Percentiles rank a stretch among this genome's conserved stretches.
These are phyloP conservation scores for Abrus precatorius DNA, from an alignment of 306 rosid genomes.

Conservation along the genomic window DNA sequence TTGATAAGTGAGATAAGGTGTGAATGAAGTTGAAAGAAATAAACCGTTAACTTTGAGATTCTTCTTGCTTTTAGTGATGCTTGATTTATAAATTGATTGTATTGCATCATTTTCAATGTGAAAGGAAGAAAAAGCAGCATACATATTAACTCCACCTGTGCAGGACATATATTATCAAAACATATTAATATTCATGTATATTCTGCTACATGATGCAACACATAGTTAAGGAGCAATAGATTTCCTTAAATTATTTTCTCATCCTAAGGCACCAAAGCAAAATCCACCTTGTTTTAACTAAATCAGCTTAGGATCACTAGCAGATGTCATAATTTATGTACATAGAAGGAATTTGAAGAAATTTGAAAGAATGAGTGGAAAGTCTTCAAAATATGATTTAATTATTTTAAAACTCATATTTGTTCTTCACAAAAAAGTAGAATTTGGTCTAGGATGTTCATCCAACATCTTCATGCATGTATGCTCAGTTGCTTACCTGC, in stretches of 20 bases:
- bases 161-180: conserved; percentile 36
- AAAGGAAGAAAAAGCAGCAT: conserved; percentile 36
- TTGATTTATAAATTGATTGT: conserved; percentile 30
- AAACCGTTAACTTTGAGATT: conserved; percentile 30
- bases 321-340: too few species aligned
- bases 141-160: conserved; percentile 53
- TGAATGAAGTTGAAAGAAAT: conserved; percentile 28
- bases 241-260: background rate
- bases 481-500: too few species aligned
- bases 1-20: background rate
- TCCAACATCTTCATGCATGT: too few species aligned
- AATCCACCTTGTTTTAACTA: background rate
- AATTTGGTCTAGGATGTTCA: too few species aligned
- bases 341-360: background rate
- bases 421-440: too few species aligned
- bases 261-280: background rate
- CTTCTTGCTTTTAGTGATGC: conserved; percentile 10
- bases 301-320: background rate
- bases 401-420: background rate
- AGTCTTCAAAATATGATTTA: background rate
- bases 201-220: background rate
- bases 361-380: background rate
- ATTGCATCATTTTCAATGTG: conserved; percentile 17
- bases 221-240: background rate
- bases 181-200: conserved; percentile 1